Conservation (phyloP, 495 filamentous ascomycete genomes). For the Neurospora pannonica region DNA sequence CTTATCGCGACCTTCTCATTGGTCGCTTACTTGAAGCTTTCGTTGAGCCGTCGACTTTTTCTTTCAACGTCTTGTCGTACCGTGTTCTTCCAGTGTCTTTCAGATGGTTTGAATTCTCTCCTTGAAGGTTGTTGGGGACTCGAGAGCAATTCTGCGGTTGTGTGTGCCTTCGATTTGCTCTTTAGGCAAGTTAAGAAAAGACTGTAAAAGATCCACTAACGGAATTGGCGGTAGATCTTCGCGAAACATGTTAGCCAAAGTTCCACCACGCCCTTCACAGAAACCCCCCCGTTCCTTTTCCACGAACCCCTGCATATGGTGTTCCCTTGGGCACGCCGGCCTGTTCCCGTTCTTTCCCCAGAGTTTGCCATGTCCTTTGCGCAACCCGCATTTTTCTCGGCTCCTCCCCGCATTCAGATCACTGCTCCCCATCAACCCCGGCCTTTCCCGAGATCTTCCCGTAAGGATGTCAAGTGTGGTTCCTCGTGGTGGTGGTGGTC, state of each 20-base stretch:
- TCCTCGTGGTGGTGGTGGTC: not conserved
- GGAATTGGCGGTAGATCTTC: not conserved
- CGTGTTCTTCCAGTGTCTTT: not conserved
- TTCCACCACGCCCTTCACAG: not conserved
- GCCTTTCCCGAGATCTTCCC: not conserved
- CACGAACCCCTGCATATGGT: not conserved
- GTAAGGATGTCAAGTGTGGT: not conserved
- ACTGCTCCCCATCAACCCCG: not conserved
- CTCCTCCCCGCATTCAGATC: not conserved
- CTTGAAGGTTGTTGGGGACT: not conserved
- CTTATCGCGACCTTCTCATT: constrained; percentile 5
- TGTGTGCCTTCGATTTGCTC: not conserved
- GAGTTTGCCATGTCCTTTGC: not conserved
- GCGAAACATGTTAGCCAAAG: not conserved
- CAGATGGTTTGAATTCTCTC: not conserved
- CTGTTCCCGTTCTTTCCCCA: not conserved
- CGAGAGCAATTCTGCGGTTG: not conserved
- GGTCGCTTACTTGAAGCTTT: not conserved
- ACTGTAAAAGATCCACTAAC: not conserved
- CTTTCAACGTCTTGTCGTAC: not conserved
- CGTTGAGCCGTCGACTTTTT: not conserved
- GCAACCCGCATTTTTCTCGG: not conserved
- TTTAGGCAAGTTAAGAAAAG: not conserved
- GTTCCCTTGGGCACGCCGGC: not conserved
- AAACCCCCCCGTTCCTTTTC: not conserved